Percentiles rank a stretch among this genome's conserved stretches.
Conservation (phyloP, 2,329 filamentous ascomycete species). For the Drechslerella coelobrocha region DNA sequence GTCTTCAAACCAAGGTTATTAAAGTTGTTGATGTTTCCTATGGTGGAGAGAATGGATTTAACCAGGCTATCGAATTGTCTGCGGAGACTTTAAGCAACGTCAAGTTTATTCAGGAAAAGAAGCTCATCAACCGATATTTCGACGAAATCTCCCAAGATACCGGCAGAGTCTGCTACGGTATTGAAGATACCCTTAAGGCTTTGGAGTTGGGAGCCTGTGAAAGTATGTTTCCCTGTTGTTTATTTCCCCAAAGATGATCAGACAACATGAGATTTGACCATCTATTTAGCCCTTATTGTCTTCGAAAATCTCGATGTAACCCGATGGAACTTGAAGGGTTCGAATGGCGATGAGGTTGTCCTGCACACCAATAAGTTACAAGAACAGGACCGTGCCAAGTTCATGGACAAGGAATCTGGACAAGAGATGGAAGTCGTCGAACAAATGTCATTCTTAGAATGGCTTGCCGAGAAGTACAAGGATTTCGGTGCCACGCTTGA, state of each 20-base stretch:
- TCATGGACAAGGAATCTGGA: constrained; percentile 93
- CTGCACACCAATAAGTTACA: constrained; percentile 88
- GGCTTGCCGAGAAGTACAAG: constrained; percentile 98
- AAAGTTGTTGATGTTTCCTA: constrained; percentile 99
- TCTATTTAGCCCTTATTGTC: constrained; percentile 73
- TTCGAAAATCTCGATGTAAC: constrained; percentile 97
- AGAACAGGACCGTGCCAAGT: constrained; percentile 79
- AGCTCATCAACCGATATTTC: constrained; percentile 98
- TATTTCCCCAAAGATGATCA: too few relatives aligned
- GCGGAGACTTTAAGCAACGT: constrained; percentile 97
- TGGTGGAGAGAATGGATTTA: constrained; percentile 98
- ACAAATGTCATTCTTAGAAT: constrained; percentile 94
- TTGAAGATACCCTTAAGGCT: constrained; percentile 96
- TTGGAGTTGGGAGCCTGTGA: constrained; percentile 94
- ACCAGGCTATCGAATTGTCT: constrained; percentile 96
- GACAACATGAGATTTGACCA: too few relatives aligned
- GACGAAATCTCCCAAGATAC: constrained; percentile 98
- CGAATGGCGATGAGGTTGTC: constrained; percentile 73
- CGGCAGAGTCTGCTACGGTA: constrained; percentile 95
- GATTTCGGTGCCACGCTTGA: constrained; percentile 95
- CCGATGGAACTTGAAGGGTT: constrained; percentile 86
- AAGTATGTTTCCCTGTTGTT: constrained; percentile 60
- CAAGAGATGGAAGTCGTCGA: constrained; percentile 95
- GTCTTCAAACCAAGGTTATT: constrained; percentile 93
- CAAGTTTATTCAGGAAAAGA: constrained; percentile 99